Percentiles rank a stretch among this genome's conserved stretches.
These are phyloP conservation scores for Daldinia grandis DNA, from an alignment of 495 filamentous ascomycete species.

Conservation along the genomic window DNA sequence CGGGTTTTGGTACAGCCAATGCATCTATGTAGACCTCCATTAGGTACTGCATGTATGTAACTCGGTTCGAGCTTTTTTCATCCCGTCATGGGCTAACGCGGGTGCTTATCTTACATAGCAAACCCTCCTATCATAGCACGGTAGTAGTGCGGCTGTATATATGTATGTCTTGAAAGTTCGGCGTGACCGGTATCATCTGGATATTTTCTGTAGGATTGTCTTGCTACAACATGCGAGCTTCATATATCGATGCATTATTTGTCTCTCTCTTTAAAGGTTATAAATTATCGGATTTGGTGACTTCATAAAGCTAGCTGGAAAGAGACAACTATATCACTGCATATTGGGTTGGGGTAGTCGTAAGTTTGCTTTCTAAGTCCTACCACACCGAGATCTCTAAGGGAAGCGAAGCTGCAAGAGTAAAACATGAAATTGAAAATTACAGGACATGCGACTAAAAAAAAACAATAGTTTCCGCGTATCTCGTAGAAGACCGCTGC, in stretches of 20 bases:
- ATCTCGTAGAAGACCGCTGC: not conserved
- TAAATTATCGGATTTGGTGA: not conserved
- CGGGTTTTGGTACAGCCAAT: not conserved
- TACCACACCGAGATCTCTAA: not conserved
- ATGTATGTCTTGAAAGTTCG: conserved; percentile 28
- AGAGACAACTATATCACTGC: not conserved
- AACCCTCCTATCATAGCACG: conserved; percentile 2
- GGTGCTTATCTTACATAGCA: not conserved
- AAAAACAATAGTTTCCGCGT: not conserved
- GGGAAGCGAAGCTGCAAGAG: not conserved
- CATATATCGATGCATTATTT: not conserved
- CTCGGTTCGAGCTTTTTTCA: not conserved
- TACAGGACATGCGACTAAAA: not conserved
- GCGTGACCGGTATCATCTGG: conserved; percentile 20
- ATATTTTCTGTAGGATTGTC: conserved; percentile 5
- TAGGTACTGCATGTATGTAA: not conserved
- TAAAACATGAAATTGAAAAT: not conserved
- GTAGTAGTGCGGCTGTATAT: conserved; percentile 10
- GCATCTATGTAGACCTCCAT: not conserved
- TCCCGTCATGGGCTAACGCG: not conserved
- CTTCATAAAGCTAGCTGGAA: not conserved
- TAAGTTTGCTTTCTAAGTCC: not conserved
- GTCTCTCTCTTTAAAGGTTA: not conserved
- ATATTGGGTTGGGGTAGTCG: too few species aligned
- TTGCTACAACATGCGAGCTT: not conserved